Evolutionary conservation across 2,329 filamentous ascomycete species (phyloP).

Genomic region (Coniochaeta prunicola): DNA sequence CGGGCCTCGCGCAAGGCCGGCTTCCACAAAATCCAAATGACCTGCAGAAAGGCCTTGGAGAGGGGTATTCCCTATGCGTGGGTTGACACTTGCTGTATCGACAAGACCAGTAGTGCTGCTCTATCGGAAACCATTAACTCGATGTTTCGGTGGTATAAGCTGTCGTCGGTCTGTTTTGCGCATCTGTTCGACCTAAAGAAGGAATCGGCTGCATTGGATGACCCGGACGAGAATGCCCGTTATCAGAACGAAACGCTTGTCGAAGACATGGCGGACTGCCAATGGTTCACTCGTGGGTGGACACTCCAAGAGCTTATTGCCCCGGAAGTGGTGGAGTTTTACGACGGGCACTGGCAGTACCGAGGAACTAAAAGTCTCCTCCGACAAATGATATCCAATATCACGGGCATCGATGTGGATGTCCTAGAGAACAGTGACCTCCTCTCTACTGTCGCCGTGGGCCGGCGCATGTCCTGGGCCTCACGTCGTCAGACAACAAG

Average conservation of each 20-base stretch:
- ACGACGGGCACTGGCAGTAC: conserved; percentile 8
- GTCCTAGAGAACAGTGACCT: conserved; percentile 6
- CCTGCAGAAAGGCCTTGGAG: conserved; percentile 1
- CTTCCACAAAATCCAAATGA: conserved; percentile 4
- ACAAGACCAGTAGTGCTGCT: conserved; percentile 3
- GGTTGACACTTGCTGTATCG: conserved; percentile 4
- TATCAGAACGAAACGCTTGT: neutral
- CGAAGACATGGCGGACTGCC: conserved; percentile 5
- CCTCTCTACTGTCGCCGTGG: conserved; percentile 9
- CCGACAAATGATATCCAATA: conserved; percentile 4
- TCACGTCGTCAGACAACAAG: conserved; percentile 13
- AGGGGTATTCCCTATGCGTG: neutral
- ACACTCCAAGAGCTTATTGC: conserved; percentile 11
- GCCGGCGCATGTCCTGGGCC: conserved; percentile 19
- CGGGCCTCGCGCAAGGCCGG: neutral
- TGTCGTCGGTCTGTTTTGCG: conserved; percentile 7
- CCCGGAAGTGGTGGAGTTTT: conserved; percentile 8
- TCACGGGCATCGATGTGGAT: conserved; percentile 8
- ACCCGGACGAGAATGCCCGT: neutral
- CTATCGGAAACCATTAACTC: conserved; percentile 11
- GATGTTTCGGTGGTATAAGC: conserved; percentile 11
- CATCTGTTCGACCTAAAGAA: conserved; percentile 7
- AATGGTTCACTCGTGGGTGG: conserved; percentile 10
- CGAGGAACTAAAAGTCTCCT: conserved; percentile 6
- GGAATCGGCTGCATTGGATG: conserved; percentile 1